Evolutionary conservation across 202 grass and related monocot genomes (phyloP).

Genomic region (Brachypodium distachyon): DNA sequence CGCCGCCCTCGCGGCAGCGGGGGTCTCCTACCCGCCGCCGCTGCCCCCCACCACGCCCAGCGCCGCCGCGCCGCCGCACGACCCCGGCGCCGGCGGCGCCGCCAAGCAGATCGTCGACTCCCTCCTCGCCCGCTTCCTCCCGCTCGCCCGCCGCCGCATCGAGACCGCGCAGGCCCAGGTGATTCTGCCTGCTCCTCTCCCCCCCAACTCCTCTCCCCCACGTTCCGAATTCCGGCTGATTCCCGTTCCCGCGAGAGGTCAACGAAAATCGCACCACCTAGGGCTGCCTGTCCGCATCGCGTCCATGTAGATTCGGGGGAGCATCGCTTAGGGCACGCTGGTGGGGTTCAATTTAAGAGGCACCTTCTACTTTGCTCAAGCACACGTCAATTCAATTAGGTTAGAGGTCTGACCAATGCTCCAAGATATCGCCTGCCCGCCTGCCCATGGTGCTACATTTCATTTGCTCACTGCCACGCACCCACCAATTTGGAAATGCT

Average conservation of each 20-base stretch:
- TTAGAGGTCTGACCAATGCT: not conserved
- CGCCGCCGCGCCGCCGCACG: conserved; percentile 12
- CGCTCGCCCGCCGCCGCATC: conserved; percentile 93
- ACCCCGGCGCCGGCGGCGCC: conserved; percentile 66
- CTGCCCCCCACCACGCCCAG: conserved; percentile 27
- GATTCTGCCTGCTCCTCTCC: not conserved
- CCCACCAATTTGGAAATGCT: no score
- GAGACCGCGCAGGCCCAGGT: conserved; percentile 99
- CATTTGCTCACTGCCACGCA: no score
- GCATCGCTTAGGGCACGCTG: no score
- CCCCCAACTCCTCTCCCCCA: not conserved
- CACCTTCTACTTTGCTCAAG: not conserved
- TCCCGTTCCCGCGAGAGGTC: not conserved
- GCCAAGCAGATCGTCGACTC: conserved; percentile 98
- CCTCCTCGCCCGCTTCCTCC: conserved; percentile 88
- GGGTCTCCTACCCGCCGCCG: conserved; percentile 37
- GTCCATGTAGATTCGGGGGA: not conserved
- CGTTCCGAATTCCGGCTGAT: not conserved
- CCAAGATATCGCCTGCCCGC: no score
- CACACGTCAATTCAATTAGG: not conserved
- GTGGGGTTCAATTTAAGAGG: no score
- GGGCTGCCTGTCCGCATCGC: not conserved
- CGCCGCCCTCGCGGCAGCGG: conserved; percentile 6
- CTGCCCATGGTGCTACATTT: no score
- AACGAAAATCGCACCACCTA: not conserved